phyloP scores from a whole-genome alignment of 306 rosid genomes.

The Acmispon strigosus region DNA sequence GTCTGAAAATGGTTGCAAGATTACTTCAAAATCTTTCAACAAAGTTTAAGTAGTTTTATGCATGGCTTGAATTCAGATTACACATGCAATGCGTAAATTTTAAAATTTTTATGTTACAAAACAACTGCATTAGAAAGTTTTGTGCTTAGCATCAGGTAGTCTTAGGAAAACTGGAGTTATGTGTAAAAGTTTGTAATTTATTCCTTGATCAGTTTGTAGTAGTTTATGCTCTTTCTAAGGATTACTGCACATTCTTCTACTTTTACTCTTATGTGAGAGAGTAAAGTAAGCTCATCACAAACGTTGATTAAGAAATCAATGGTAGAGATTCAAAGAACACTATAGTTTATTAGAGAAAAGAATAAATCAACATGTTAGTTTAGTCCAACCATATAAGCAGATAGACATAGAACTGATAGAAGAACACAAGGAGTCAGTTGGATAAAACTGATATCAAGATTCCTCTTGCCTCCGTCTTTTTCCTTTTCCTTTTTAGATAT shows the following conservation, averaged over 20 bases:
- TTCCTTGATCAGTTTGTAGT: constrained; percentile 13
- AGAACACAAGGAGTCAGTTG: not conserved
- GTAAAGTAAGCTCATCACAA: too few relatives aligned
- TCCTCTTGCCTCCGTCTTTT: not conserved
- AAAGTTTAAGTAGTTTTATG: constrained; percentile 4
- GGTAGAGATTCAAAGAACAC: too few relatives aligned
- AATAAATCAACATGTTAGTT: not conserved
- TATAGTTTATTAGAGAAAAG: too few relatives aligned
- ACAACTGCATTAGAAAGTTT: constrained; percentile 12
- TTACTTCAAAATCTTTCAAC: not conserved
- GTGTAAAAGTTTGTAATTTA: constrained; percentile 1
- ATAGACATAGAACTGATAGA: not conserved
- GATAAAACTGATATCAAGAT: not conserved
- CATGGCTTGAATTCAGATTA: constrained; percentile 12
- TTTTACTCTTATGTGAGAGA: too few relatives aligned
- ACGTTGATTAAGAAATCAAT: too few relatives aligned
- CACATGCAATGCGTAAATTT: constrained; percentile 8
- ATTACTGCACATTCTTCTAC: not conserved
- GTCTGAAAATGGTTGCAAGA: constrained; percentile 8
- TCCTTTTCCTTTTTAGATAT: not conserved
- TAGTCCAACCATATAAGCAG: not conserved
- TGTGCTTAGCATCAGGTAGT: not conserved
- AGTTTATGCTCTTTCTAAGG: not conserved
- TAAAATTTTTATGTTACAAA: not conserved
- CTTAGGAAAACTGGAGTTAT: constrained; percentile 9